A percentile compares a stretch with the other conserved stretches of the same genome.
These are phyloP conservation scores for Lachnellula willkommii DNA, from an alignment of 2,329 filamentous ascomycete species.

Conservation along the genomic window DNA sequence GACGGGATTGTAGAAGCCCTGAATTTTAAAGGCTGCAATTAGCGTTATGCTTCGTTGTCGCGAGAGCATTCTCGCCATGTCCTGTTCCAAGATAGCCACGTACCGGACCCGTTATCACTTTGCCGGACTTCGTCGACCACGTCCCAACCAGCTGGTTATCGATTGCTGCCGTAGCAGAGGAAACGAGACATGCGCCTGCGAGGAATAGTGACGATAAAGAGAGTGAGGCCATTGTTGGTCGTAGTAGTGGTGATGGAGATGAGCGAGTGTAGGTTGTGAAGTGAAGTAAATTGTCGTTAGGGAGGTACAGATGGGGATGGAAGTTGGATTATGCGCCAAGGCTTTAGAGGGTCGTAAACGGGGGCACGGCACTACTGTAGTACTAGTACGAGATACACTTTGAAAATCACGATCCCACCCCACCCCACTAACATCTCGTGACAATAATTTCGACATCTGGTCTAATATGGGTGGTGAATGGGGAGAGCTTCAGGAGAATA, in stretches of 20 bases:
- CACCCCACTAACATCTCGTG: neutral
- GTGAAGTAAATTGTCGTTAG: neutral
- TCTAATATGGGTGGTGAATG: neutral
- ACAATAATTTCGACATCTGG: neutral
- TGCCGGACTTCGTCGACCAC: conserved; percentile 66
- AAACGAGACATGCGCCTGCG: conserved; percentile 23
- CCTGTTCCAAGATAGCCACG: conserved; percentile 29
- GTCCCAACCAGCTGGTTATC: conserved; percentile 57
- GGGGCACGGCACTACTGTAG: neutral
- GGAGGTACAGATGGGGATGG: neutral
- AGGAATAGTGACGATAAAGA: conserved; percentile 35
- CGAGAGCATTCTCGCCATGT: neutral
- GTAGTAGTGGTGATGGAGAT: neutral
- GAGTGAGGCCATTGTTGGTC: conserved; percentile 26
- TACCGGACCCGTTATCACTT: conserved; percentile 65
- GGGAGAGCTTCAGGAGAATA: no score
- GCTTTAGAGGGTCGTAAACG: neutral
- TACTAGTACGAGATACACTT: neutral
- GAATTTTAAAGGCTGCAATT: conserved; percentile 3
- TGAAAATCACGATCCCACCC: neutral
- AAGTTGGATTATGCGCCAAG: no score
- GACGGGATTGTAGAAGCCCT: conserved; percentile 66
- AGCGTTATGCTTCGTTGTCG: conserved; percentile 3
- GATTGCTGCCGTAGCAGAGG: conserved; percentile 35
- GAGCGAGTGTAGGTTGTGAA: neutral